Evolutionary conservation across 1,284 basidiomycete species (phyloP), one percentile per base, ranked within the genome.

Genomic region (Boletus smithii): DNA sequence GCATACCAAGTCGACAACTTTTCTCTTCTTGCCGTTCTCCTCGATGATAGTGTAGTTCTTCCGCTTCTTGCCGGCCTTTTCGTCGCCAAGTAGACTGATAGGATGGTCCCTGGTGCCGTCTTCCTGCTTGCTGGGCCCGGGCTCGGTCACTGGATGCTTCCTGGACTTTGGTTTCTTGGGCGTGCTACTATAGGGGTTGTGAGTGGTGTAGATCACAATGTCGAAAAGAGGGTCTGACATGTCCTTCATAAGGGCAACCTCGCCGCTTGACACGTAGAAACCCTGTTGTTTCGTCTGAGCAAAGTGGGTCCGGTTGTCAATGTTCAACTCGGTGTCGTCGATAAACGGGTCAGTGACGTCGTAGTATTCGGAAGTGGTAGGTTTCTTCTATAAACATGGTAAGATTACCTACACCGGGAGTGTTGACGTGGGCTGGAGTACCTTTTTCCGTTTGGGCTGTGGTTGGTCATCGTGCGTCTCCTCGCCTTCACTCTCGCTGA

Each of bases 201-300:
- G 42, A 65, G 60, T 6, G 18, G 30, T 2, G 14, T 8, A n/a
- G 26, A 47, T 24, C 31, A n/a, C 4, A 1, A 49, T 8, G 40
- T 1, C 4, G 22, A 29, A 23, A 34, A 44, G 35, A 39, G 8
- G n/a, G 11, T 62, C 76, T 48, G 55, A 77, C 78, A 81, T 84
- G 70, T 89, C 86, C 57, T 85, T 86, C 54, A 90, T 70, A n/a
- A 95, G 67, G 5, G 91, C 90, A 7, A 95, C 85, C 53, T 89
- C 83, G 1, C 92, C 92, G 22, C 79, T 79, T 11, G 87, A 89
- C 17, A 97, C 93, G 61, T 95, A 97, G 72, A 95, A 97, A 1
- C 95, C 95, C 58, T 91, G 85, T 59, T 95, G 89, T 68, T 90
- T 92, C 2, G 94, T 95, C 68, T 93, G 86, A n/a, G 88, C 91